phyloP scores from a whole-genome alignment of 495 filamentous ascomycete species.

The Pyronema domesticum region DNA sequence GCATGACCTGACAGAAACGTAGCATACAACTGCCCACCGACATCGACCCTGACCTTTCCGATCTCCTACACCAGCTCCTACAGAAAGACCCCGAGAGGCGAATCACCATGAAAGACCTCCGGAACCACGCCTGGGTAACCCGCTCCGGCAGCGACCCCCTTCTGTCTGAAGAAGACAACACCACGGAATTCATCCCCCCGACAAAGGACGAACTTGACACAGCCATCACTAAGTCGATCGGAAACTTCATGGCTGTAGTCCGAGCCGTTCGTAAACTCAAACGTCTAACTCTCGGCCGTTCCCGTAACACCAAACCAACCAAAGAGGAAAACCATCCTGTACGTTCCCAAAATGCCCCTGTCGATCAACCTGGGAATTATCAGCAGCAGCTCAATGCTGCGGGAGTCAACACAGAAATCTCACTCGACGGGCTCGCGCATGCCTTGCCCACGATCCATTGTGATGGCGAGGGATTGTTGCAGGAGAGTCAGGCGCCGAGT shows the following conservation, averaged over 20 bases:
- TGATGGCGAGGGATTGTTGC: too few species aligned
- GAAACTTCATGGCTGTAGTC: constrained; percentile 69
- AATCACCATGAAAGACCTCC: constrained; percentile 53
- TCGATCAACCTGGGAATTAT: constrained; percentile 26
- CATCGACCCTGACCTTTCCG: constrained; percentile 42
- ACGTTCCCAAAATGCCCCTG: constrained; percentile 27
- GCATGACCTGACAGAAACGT: background rate
- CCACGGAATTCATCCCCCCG: constrained; percentile 55
- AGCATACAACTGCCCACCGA: constrained; percentile 33
- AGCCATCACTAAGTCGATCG: constrained; percentile 79
- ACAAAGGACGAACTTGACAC: constrained; percentile 77
- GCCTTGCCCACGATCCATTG: background rate
- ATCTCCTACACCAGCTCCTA: constrained; percentile 49
- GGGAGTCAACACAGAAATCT: constrained; percentile 9
- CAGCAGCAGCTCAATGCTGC: constrained; percentile 7
- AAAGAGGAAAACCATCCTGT: constrained; percentile 13
- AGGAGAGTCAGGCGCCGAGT: too few species aligned
- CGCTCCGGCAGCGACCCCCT: constrained; percentile 62
- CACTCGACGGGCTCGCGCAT: constrained; percentile 17
- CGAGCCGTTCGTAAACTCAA: constrained; percentile 87
- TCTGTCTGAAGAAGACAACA: constrained; percentile 71
- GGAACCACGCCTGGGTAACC: constrained; percentile 94
- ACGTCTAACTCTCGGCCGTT: constrained; percentile 25
- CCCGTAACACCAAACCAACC: background rate
- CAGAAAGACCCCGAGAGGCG: constrained; percentile 63